Evolutionary conservation across 768 basidiomycete species (phyloP), one percentile per base, ranked within the genome.

Genomic region (Mycena kentingensis): DNA sequence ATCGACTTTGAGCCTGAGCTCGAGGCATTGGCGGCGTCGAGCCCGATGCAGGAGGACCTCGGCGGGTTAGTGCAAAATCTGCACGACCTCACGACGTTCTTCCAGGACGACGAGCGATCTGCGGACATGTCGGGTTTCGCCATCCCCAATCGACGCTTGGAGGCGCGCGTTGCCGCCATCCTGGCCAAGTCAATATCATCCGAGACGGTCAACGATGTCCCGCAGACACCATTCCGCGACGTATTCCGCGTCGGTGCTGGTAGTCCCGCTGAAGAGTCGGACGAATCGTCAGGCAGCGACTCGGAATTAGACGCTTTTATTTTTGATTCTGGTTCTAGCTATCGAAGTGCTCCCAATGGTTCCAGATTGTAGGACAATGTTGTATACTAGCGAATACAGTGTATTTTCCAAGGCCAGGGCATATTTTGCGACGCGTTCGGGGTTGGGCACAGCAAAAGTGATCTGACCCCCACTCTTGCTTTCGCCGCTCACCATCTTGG

Each of bases 161-260:
- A 90, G 66, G 89, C 88, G 37, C 81, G 86, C 15, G 88, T 90
- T 6, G 89, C 89, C 5, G 87, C 88, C 24, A 91, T 91, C 58
- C 79, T 91, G 21, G 88, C 88, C 31, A 88, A 89, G 68, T 89
- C 88, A n/a, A 85, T 82, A 2, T 81, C 75, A 10, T 64, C 70
- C 5, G 79, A 79, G 39, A 59, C 78, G 38, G 62, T 77, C 15
- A 72, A 73, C 8, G 86, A 85, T 59, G 71, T 79, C 16, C 89
- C 89, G 2, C 84, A 84, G 59, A 91, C 89, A n/a, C 89, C 89
- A 3, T 89, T 88, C 71, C 70, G 83, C 10, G 88, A 90, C 63
- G 83, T 87, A 27, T 91, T 91, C 74, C 76, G 79, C 46, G 79
- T 90, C 22, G 77, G 77, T 15, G 70, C 70, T 19, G 67, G 69